A percentile compares a stretch with the other conserved stretches of the same genome.
Evolutionary conservation across 371 early-diverging fungal genomes (phyloP).

Genomic region (Cokeromyces recurvatus): DNA sequence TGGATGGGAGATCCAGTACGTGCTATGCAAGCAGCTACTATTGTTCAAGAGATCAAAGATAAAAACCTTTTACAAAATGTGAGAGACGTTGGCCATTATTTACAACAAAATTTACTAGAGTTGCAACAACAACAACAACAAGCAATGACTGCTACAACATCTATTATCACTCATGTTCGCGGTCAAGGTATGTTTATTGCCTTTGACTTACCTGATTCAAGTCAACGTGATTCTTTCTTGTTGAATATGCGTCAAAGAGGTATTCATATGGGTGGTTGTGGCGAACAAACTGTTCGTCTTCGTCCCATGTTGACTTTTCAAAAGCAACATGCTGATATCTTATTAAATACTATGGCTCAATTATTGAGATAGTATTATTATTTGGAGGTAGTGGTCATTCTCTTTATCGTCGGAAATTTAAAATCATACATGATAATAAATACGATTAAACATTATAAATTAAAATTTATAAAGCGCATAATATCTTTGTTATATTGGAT

Average conservation of each 20-base stretch:
- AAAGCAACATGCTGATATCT: constrained; percentile 65
- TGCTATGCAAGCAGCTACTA: constrained; percentile 62
- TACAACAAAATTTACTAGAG: constrained; percentile 40
- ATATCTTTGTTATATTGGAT: too few species aligned
- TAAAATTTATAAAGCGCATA: too few species aligned
- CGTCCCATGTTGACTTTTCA: constrained; percentile 73
- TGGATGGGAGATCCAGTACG: constrained; percentile 76
- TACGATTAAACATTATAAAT: too few species aligned
- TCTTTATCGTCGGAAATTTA: too few species aligned
- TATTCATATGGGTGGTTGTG: constrained; percentile 72
- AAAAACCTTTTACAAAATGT: constrained; percentile 54
- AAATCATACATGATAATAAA: too few species aligned
- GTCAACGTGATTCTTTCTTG: constrained; percentile 51
- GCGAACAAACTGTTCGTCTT: constrained; percentile 58
- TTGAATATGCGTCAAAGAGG: constrained; percentile 56
- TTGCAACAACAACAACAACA: too few species aligned
- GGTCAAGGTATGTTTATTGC: constrained; percentile 70
- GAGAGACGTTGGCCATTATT: constrained; percentile 50
- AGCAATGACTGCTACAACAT: constrained; percentile 16
- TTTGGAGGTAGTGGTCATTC: too few species aligned
- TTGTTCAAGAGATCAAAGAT: constrained; percentile 54
- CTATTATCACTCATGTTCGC: constrained; percentile 42
- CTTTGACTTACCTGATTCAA: constrained; percentile 56
- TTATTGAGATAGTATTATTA: too few species aligned
- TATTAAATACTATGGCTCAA: constrained; percentile 61